Conservation (phyloP, 2,329 filamentous ascomycete genomes). For the Trematosphaeria pertusa region DNA sequence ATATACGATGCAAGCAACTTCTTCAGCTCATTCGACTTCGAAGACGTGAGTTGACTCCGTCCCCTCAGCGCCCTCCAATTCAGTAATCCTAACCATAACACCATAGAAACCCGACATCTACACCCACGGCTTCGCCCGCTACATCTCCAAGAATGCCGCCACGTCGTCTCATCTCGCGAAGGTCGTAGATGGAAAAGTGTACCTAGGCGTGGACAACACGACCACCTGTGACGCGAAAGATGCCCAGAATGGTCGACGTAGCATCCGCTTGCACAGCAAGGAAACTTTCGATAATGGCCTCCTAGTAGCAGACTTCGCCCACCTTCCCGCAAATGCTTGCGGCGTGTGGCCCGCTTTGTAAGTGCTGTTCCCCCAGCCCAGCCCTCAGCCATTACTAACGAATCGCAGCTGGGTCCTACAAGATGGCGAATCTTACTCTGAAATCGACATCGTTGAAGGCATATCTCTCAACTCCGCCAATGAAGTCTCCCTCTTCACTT, state of each 20-base stretch:
- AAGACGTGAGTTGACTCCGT: constrained; percentile 6
- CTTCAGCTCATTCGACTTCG: constrained; percentile 25
- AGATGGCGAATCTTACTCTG: constrained; percentile 53
- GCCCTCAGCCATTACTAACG: constrained; percentile 5
- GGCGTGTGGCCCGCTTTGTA: constrained; percentile 43
- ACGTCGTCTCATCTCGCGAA: constrained; percentile 21
- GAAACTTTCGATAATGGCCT: constrained; percentile 31
- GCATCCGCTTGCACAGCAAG: constrained; percentile 29
- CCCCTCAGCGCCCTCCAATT: not conserved
- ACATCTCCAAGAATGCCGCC: constrained; percentile 26
- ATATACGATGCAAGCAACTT: constrained; percentile 29
- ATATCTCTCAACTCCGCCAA: constrained; percentile 37
- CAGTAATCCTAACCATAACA: not conserved
- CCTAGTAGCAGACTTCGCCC: constrained; percentile 36
- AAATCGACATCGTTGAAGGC: constrained; percentile 54
- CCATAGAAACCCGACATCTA: constrained; percentile 14
- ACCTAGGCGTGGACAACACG: constrained; percentile 30
- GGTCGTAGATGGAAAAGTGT: constrained; percentile 21
- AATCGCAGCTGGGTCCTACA: constrained; percentile 48
- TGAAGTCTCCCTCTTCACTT: constrained; percentile 28
- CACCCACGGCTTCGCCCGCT: constrained; percentile 29
- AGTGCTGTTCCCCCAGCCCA: constrained; percentile 5
- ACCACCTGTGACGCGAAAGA: constrained; percentile 20
- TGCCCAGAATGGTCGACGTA: constrained; percentile 24
- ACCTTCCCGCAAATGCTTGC: constrained; percentile 35